Percentiles rank a stretch among this genome's conserved stretches.
Evolutionary conservation across 1,139 yeast genomes (phyloP).

Genomic region (Yamadazyma blattariae): DNA sequence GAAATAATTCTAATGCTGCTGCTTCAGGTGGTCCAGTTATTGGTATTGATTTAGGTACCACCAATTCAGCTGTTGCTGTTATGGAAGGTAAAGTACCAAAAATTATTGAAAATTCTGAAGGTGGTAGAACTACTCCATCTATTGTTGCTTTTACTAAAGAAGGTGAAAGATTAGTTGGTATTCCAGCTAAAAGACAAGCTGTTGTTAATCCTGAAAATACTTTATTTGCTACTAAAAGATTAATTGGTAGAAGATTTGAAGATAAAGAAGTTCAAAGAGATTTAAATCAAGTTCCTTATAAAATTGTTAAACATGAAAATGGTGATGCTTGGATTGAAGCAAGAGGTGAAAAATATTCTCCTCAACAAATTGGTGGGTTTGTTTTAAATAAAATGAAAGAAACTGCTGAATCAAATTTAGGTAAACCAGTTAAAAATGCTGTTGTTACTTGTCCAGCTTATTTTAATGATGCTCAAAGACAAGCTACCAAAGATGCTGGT

Average conservation of each 20-base stretch:
- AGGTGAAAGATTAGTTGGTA: conserved; percentile 87
- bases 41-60: conserved; percentile 98
- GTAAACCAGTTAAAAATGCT: conserved; percentile 80
- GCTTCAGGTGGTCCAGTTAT: conserved; percentile 75
- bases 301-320: conserved; percentile 90
- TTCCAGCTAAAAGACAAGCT: conserved; percentile 98
- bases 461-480: conserved; percentile 98
- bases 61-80: conserved; percentile 98
- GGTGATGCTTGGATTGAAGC: conserved; percentile 99
- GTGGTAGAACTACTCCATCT: conserved; percentile 98
- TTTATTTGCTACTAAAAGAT: conserved; percentile 95
- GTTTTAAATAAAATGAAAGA: conserved; percentile 95
- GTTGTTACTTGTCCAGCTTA: conserved; percentile 98
- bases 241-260: conserved; percentile 97
- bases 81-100: conserved; percentile 89
- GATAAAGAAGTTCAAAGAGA: conserved; percentile 97
- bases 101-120: conserved; percentile 97
- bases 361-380: conserved; percentile 97
- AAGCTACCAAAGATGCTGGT: conserved; percentile 98
- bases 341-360: conserved; percentile 88
- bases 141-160: conserved; percentile 98
- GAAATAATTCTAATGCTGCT: conserved; percentile 54
- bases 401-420: conserved; percentile 90
- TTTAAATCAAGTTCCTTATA: conserved; percentile 93
- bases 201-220: conserved; percentile 98